These are phyloP conservation scores for Alternaria panax DNA, from an alignment of 2,329 filamentous ascomycete genomes.

Conservation along the genomic window DNA sequence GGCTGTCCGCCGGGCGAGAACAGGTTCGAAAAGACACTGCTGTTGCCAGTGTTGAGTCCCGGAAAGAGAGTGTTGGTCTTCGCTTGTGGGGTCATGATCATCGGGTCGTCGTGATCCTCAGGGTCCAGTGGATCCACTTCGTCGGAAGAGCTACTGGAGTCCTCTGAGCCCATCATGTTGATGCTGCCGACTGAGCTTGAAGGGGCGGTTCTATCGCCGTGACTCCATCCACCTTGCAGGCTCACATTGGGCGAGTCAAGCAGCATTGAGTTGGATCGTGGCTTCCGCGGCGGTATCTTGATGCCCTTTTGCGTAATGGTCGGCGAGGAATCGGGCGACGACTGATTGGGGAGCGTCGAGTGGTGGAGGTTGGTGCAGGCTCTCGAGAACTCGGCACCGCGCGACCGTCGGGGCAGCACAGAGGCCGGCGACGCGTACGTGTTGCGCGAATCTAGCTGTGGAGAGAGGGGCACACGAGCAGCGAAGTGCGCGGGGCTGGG, in stretches of 20 bases:
- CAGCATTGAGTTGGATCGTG: slow-evolving; percentile 49
- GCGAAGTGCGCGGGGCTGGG: slow-evolving; percentile 59
- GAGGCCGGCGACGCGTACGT: slow-evolving; percentile 84
- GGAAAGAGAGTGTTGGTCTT: slow-evolving; percentile 61
- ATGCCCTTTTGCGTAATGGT: slow-evolving; percentile 75
- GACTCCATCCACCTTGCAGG: slow-evolving; percentile 70
- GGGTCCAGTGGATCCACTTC: slow-evolving; percentile 58
- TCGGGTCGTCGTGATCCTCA: slow-evolving; percentile 68
- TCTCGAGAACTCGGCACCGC: slow-evolving; percentile 90
- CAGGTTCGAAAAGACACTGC: slow-evolving; percentile 69
- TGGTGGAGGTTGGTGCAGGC: slow-evolving; percentile 95
- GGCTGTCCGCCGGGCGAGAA: slow-evolving; percentile 72
- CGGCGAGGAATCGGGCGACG: slow-evolving; percentile 89
- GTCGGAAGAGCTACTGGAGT: slow-evolving; percentile 74
- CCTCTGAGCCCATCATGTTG: slow-evolving; percentile 80
- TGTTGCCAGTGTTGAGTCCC: slow-evolving; percentile 51
- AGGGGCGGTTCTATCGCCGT: slow-evolving; percentile 50
- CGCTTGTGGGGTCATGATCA: slow-evolving; percentile 82
- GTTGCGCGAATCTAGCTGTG: slow-evolving; percentile 83
- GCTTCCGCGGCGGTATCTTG: slow-evolving; percentile 64
- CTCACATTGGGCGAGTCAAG: slow-evolving; percentile 71
- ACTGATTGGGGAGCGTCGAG: slow-evolving; percentile 87
- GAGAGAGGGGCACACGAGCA: slow-evolving; percentile 75
- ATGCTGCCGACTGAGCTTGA: slow-evolving; percentile 85
- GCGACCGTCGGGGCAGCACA: slow-evolving; percentile 84